Conservation (phyloP, 2,329 filamentous ascomycete genomes). For the Karstenula rhodostoma region DNA sequence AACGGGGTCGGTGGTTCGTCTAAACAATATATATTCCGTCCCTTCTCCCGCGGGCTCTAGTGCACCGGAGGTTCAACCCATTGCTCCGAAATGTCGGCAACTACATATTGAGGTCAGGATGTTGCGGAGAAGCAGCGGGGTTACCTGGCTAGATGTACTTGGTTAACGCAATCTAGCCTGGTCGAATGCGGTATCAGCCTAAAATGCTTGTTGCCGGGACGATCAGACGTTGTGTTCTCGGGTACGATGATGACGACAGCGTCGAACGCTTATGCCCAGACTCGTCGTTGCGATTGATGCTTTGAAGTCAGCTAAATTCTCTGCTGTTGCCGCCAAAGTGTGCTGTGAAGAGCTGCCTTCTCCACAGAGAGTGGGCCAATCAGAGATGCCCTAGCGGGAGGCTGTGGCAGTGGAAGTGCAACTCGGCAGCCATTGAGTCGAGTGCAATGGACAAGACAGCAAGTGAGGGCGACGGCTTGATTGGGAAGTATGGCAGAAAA, state of each 20-base stretch:
- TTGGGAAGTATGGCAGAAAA: background rate
- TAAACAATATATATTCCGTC: constrained; percentile 22
- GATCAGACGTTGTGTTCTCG: background rate
- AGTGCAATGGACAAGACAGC: too few relatives aligned
- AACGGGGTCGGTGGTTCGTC: constrained; percentile 23
- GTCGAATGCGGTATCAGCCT: constrained; percentile 35
- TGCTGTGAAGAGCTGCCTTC: background rate
- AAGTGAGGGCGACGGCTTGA: background rate
- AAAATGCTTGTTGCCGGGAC: constrained; percentile 25
- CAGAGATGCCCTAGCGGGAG: background rate
- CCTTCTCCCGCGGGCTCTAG: constrained; percentile 1
- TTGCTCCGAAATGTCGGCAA: constrained; percentile 22
- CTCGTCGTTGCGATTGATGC: background rate
- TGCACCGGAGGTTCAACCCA: constrained; percentile 5
- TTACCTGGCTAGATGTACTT: constrained; percentile 16
- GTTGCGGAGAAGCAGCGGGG: constrained; percentile 18
- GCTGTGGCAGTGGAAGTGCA: too few relatives aligned
- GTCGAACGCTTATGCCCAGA: background rate
- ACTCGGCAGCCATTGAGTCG: too few relatives aligned
- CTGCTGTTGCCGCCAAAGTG: background rate
- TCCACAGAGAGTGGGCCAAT: background rate
- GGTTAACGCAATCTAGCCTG: constrained; percentile 23
- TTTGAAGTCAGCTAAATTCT: background rate
- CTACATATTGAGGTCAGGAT: constrained; percentile 24
- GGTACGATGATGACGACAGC: background rate